Evolutionary conservation across 345 rosid species (phyloP).

Genomic region (Ceriops zippeliana): DNA sequence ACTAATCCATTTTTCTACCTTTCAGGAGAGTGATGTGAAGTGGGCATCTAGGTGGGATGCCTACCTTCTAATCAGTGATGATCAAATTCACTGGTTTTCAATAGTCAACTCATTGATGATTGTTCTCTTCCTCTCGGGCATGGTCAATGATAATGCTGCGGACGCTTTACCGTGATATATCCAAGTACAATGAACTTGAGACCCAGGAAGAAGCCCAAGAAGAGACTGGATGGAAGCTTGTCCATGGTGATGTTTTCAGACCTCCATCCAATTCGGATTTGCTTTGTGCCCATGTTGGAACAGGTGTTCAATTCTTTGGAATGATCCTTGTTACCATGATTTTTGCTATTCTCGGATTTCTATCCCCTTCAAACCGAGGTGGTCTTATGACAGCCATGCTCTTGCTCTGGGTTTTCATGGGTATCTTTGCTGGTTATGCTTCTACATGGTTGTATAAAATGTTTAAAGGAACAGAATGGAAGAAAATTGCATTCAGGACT

Average conservation of each 20-base stretch:
- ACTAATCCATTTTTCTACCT: constrained; percentile 6
- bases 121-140: constrained; percentile 76
- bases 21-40: constrained; percentile 75
- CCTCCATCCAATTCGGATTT: constrained; percentile 65
- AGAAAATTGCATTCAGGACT: constrained; percentile 64
- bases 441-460: constrained; percentile 59
- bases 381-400: constrained; percentile 91
- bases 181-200: constrained; percentile 75
- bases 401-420: constrained; percentile 81
- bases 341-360: constrained; percentile 72
- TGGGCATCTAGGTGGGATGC: constrained; percentile 95
- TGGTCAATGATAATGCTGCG: constrained; percentile 86
- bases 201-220: constrained; percentile 87
- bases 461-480: constrained; percentile 84
- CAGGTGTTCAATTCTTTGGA: constrained; percentile 73
- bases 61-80: constrained; percentile 72
- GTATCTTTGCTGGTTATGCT: constrained; percentile 69
- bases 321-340: constrained; percentile 75
- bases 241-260: constrained; percentile 78
- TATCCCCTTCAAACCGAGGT: constrained; percentile 78
- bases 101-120: constrained; percentile 81
- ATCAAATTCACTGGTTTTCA: constrained; percentile 82
- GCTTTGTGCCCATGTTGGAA: constrained; percentile 66
- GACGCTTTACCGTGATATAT: constrained; percentile 77
- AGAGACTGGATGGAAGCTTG: constrained; percentile 85